phyloP scores from a whole-genome alignment of 2,329 filamentous ascomycete species.

The Fusarium drepaniforme region DNA sequence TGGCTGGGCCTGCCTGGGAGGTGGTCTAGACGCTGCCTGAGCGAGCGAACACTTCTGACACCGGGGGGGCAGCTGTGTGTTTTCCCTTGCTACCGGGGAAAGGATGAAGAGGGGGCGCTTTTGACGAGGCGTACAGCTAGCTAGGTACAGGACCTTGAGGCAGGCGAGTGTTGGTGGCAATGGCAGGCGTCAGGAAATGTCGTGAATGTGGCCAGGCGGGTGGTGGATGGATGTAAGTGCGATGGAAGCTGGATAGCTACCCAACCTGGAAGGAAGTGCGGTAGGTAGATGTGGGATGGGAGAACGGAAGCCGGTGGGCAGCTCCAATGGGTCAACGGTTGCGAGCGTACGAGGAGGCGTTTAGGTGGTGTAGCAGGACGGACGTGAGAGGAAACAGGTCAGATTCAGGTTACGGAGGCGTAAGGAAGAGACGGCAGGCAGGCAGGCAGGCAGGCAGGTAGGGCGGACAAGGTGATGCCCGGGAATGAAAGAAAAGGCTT shows the following conservation, averaged over 20 bases:
- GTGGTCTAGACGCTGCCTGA: slow-evolving; percentile 21
- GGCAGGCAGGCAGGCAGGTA: slow-evolving; percentile 10
- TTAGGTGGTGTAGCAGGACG: slow-evolving; percentile 30
- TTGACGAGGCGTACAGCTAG: not conserved
- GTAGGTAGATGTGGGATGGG: not conserved
- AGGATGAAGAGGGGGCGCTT: not conserved
- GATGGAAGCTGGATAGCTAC: slow-evolving; percentile 5
- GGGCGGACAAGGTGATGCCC: slow-evolving; percentile 6
- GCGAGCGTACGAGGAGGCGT: slow-evolving; percentile 35
- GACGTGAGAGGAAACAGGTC: slow-evolving; percentile 30
- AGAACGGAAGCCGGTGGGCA: slow-evolving; percentile 4
- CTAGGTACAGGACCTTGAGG: not conserved
- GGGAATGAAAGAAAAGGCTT: slow-evolving; percentile 9
- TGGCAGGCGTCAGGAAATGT: slow-evolving; percentile 12
- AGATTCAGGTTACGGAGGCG: slow-evolving; percentile 30
- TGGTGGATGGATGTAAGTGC: slow-evolving; percentile 22
- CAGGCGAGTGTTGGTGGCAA: slow-evolving; percentile 7
- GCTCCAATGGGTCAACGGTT: slow-evolving; percentile 18
- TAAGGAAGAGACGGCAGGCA: slow-evolving; percentile 10
- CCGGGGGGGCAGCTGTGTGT: not conserved
- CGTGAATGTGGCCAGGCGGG: slow-evolving; percentile 13
- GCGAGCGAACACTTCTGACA: not conserved
- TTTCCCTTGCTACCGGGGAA: not conserved
- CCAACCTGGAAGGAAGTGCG: not conserved
- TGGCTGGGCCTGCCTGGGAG: slow-evolving; percentile 25